Conservation (phyloP, 768 basidiomycete species). For the Thelephora ganbajun region DNA sequence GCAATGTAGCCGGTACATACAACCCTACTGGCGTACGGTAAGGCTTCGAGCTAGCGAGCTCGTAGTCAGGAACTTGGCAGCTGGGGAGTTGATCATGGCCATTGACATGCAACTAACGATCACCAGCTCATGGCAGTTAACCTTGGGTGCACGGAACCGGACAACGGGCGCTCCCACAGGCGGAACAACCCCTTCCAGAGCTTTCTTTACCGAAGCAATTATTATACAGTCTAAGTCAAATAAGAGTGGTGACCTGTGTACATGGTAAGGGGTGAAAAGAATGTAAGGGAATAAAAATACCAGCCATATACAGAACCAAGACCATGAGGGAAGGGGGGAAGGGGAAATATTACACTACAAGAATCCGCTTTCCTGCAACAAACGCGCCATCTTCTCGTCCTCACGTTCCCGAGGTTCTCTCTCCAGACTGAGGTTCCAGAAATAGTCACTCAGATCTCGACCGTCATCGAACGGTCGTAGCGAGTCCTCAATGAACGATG, state of each 20-base stretch:
- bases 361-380: slow-evolving; percentile 83
- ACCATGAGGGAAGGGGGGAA: neutral
- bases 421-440: slow-evolving; percentile 78
- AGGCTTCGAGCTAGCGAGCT: no score
- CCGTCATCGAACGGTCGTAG: slow-evolving; percentile 59
- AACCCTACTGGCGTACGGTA: no score
- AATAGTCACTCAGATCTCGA: slow-evolving; percentile 54
- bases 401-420: slow-evolving; percentile 91
- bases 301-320: neutral
- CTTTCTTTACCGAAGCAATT: no score
- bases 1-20: no score
- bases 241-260: neutral
- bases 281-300: slow-evolving; percentile 2
- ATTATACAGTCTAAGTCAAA: neutral
- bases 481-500: slow-evolving; percentile 65
- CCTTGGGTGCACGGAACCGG: no score
- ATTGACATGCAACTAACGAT: no score
- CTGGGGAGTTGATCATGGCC: no score
- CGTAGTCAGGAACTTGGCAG: no score
- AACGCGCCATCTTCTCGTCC: slow-evolving; percentile 89
- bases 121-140: no score
- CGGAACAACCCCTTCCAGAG: neutral
- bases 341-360: slow-evolving; percentile 23
- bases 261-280: neutral
- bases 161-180: no score